A percentile compares a stretch with the other conserved stretches of the same genome.
Conservation (phyloP, 208 protist genomes). For the Herpetomonas tarakana region DNA sequence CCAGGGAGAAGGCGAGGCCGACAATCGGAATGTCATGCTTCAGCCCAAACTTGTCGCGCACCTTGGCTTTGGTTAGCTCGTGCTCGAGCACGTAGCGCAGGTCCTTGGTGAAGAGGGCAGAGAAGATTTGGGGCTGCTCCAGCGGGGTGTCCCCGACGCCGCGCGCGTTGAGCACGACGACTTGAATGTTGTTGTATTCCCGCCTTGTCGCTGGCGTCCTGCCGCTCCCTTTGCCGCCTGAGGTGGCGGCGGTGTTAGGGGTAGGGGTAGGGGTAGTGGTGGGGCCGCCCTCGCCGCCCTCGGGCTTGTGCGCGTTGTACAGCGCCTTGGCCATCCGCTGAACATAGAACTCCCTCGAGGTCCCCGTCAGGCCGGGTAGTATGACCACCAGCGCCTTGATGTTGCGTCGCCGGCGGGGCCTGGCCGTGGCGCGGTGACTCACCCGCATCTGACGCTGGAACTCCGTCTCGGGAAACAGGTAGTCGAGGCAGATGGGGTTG, state of each 20-base stretch:
- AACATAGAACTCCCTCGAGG: constrained; percentile 47
- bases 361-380: constrained; percentile 56
- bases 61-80: constrained; percentile 19
- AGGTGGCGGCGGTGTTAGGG: too few species aligned
- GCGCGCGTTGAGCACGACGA: constrained; percentile 56
- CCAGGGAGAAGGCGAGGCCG: constrained; percentile 59
- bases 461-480: constrained; percentile 18
- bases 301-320: constrained; percentile 8
- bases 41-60: constrained; percentile 10
- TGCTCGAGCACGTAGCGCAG: constrained; percentile 42
- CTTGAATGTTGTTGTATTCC: constrained; percentile 9
- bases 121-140: constrained; percentile 47
- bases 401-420: constrained; percentile 5
- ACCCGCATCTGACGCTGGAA: background rate
- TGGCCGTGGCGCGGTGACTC: background rate
- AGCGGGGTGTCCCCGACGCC: constrained; percentile 58
- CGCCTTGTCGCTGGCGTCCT: too few species aligned
- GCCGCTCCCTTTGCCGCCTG: too few species aligned
- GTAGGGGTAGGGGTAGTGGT: too few species aligned
- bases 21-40: constrained; percentile 37
- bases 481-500: constrained; percentile 62
- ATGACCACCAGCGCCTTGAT: constrained; percentile 43
- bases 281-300: too few species aligned
- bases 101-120: constrained; percentile 55
- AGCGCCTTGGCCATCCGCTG: constrained; percentile 37